Base-by-base conservation (phyloP, 1,139 yeast genomes). In the Hyphopichia khmerensis region DNA sequence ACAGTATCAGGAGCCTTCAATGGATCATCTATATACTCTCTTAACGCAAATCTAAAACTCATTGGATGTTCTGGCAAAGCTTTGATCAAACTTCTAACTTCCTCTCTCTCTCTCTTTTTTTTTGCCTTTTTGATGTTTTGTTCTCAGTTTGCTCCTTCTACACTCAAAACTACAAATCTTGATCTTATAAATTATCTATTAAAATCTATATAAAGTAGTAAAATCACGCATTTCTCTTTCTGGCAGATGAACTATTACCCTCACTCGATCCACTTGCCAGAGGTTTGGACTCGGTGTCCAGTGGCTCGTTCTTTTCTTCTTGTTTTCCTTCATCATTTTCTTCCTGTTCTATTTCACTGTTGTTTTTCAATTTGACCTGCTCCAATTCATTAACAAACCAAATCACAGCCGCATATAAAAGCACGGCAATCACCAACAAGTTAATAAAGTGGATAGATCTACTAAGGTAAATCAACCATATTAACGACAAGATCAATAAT, bases 301-400 rank as follows among this genome's bases (percentile, higher is more conserved):
- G n/a, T 32, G 5, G 4, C n/a, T 29, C 32, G n/a, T 5, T 6
- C n/a, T 29, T 13, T 29, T 29, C 32, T n/a, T 16, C 17, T 29
- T 29, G n/a, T 11, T 26, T 4, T 8, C 13, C 14, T 30, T 32
- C 23, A 7, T 17, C 34, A n/a, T n/a, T n/a, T 17, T 17, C 21
- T 16, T 32, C 26, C 18, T 33, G 7, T 3, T 33, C 26, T 19
- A n/a, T 7, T 15, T 35, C 21, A 6, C 14, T 23, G 48, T 43
- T 53, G 47, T 42, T 43, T 49, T 63, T 53, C 43, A 60, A 50
- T 61, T 83, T 78, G 40, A 72, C 79, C 41, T 62, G 62, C 36
- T 80, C 75, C 47, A 90, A 64, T 62, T 93, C 98, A 15, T 62
- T 61, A 18, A 93, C 78, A 58, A 93, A 93, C 99, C 99, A 93